phyloP scores from a whole-genome alignment of 2,329 filamentous ascomycete species.

The Colletotrichum viniferum region DNA sequence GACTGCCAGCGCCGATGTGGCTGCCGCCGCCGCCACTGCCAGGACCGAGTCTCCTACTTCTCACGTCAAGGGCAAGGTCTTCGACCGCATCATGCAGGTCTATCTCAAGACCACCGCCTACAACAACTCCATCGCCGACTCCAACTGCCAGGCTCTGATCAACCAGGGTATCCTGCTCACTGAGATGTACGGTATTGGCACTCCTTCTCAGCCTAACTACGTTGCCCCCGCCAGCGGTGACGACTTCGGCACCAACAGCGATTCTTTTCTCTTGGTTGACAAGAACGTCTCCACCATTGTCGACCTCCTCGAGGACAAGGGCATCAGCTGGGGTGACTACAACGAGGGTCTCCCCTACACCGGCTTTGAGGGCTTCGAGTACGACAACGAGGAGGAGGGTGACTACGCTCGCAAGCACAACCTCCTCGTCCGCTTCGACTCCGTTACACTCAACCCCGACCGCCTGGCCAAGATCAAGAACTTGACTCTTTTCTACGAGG shows the following conservation, averaged over 20 bases:
- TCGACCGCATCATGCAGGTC: conserved; percentile 75
- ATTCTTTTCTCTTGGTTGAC: conserved; percentile 62
- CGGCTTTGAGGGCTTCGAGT: conserved; percentile 21
- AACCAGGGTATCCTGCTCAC: conserved; percentile 33
- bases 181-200: conserved; percentile 56
- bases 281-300: conserved; percentile 54
- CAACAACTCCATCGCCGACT: conserved; percentile 65
- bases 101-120: conserved; percentile 82
- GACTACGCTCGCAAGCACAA: conserved; percentile 7
- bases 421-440: conserved; percentile 1
- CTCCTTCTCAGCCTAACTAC: conserved; percentile 72
- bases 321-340: conserved; percentile 36
- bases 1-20: conserved; percentile 54
- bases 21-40: conserved; percentile 63
- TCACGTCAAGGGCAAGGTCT: conserved; percentile 71
- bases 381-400: background rate
- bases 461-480: background rate
- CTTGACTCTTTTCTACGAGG: background rate
- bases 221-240: conserved; percentile 65
- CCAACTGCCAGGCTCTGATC: conserved; percentile 31
- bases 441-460: background rate
- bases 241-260: conserved; percentile 66
- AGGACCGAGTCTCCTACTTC: conserved; percentile 64
- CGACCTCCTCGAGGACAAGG: conserved; percentile 33
- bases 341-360: conserved; percentile 35